A percentile compares a stretch with the other conserved stretches of the same genome.
phyloP scores from a whole-genome alignment of 495 filamentous ascomycete species.

The Paragyromitra xinjiangensis region DNA sequence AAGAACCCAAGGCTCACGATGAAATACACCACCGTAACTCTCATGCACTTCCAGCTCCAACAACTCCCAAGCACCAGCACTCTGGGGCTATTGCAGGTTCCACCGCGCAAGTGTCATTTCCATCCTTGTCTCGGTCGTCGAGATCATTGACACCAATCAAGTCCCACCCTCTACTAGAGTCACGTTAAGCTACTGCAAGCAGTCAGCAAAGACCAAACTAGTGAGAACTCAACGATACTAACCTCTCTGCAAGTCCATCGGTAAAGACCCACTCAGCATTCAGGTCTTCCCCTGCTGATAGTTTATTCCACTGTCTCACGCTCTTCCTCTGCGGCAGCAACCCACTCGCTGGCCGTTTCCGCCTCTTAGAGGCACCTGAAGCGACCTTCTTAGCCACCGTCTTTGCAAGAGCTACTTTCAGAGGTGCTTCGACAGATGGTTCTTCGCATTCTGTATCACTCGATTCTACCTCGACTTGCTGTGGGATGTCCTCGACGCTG shows the following conservation, averaged over 20 bases:
- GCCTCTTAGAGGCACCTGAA: not conserved
- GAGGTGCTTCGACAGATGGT: not conserved
- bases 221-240: not conserved
- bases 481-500: not conserved
- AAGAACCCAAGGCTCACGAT: not conserved
- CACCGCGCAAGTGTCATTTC: not conserved
- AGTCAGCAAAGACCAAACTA: not conserved
- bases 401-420: not conserved
- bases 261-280: not conserved
- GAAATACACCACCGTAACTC: not conserved
- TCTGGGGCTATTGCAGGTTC: not conserved
- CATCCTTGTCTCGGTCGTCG: not conserved
- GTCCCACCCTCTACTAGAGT: not conserved
- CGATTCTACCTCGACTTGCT: not conserved
- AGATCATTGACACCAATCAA: not conserved
- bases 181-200: not conserved
- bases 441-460: not conserved
- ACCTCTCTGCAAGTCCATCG: not conserved
- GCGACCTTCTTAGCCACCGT: not conserved
- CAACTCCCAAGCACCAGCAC: not conserved
- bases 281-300: not conserved
- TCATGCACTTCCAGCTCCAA: not conserved
- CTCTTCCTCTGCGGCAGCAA: conserved; percentile 15
- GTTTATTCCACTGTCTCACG: conserved; percentile 28
- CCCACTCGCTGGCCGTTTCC: conserved; percentile 12